Conservation (phyloP, 176 grass and related monocot genomes). For the Aegilops longissima region DNA sequence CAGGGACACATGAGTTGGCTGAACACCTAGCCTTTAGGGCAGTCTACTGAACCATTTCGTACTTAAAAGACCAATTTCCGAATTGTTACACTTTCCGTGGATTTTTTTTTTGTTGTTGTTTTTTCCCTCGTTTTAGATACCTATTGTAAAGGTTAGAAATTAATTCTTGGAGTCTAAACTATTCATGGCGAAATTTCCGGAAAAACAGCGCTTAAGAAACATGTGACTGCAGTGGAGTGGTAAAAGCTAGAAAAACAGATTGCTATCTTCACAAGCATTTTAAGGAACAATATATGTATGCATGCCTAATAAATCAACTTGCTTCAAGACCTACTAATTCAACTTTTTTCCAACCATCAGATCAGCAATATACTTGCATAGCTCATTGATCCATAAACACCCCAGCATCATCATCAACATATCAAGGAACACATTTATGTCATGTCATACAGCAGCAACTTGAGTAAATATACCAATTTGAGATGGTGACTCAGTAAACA, state of each 20-base stretch:
- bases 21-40: background rate
- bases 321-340: background rate
- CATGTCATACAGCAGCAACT: background rate
- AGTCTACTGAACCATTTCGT: too few species aligned
- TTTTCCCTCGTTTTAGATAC: background rate
- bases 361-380: background rate
- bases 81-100: background rate
- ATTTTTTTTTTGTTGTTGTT: background rate
- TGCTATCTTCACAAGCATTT: background rate
- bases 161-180: background rate
- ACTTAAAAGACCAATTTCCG: too few species aligned
- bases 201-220: background rate
- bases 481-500: too few species aligned
- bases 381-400: background rate
- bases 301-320: background rate
- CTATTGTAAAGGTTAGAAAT: background rate
- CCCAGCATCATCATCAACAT: background rate
- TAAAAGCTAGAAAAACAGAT: background rate
- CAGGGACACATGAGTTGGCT: background rate
- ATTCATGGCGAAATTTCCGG: background rate
- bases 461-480: background rate
- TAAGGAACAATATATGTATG: background rate
- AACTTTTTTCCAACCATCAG: background rate
- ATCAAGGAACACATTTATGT: background rate
- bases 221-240: background rate